Base-by-base conservation (phyloP, 1,284 basidiomycete genomes). In the Ustanciosporium gigantosporum region DNA sequence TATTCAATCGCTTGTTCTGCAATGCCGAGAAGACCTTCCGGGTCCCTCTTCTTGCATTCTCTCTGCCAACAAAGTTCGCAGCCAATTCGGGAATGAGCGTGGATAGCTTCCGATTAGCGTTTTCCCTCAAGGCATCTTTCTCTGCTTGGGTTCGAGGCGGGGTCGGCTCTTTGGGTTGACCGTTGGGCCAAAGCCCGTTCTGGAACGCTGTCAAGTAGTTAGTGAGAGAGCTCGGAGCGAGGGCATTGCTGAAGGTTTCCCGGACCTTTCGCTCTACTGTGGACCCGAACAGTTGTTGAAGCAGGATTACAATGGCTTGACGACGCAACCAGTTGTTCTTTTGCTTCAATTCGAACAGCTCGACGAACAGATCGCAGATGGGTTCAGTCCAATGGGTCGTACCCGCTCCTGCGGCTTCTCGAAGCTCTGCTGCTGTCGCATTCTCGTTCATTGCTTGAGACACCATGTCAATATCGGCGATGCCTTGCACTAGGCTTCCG, bases 181-280 rank as follows among this genome's bases (percentile, higher is more conserved):
- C 93, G 15, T 84, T 86, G 2, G 89, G 89, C 90, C 91, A 97
- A 31, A 96, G 70, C 9, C 81, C 82, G 46, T 88, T 84, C 40
- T 87, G 84, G 72, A 95, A 47, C 2, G 45, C 39, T 0, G 23
- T 80, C 41, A 96, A 80, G 56, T 87, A 84, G 1, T 81, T 80
- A 74, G 90, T 82, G 32, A 96, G 67, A 5, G 62, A 45, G 0
- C 36, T 25, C 0, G 62, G 46, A 3, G 58, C 45, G 3, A 66
- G 44, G 2, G 45, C 86, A 84, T 21, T 83, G 76, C 34, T 85
- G 80, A 6, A 82, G 78, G 84, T 86, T 53, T 94, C 91, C 19
- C 90, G 86, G 40, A 94, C 82, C 83, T 93, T 93, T 55, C 92
- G 91, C 90, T 98, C 94, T 61, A 97, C 91, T 0, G 94, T 97